Conservation (phyloP, 1,284 basidiomycete species). For the Caloboletus firmus region DNA sequence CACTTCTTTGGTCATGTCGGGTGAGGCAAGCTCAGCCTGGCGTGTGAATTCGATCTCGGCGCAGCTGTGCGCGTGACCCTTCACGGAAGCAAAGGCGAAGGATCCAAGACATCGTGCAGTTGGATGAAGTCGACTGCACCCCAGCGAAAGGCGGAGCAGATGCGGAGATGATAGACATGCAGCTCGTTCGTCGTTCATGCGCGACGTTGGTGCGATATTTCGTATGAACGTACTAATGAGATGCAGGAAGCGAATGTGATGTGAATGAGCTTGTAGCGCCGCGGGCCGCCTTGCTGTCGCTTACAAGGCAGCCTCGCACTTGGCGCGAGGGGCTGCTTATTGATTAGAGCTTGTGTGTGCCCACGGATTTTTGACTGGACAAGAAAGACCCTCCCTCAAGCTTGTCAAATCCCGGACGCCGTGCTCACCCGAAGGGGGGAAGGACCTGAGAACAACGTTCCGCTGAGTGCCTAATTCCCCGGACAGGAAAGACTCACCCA, state of each 20-base stretch:
- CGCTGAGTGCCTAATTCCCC: conserved; percentile 19
- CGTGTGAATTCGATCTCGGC: conserved; percentile 17
- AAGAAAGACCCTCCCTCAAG: conserved; percentile 3
- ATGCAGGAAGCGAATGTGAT: conserved; percentile 2
- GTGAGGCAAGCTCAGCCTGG: background rate
- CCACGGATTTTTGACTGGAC: conserved; percentile 20
- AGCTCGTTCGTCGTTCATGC: background rate
- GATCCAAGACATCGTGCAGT: background rate
- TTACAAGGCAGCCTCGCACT: conserved; percentile 22
- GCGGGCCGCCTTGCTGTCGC: conserved; percentile 22
- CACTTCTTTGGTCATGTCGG: background rate
- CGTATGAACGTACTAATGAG: conserved; percentile 5
- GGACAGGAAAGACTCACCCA: conserved; percentile 19
- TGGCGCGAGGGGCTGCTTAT: conserved; percentile 13
- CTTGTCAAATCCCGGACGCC: conserved; percentile 14
- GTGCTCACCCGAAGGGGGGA: conserved; percentile 6
- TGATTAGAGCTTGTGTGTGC: conserved; percentile 8
- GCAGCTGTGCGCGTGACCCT: no score
- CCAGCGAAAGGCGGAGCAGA: background rate
- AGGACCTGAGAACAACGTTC: background rate
- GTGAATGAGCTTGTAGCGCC: conserved; percentile 10
- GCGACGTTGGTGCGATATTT: background rate
- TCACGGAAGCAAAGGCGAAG: conserved; percentile 1
- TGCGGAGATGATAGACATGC: conserved; percentile 6
- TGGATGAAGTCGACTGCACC: background rate